phyloP scores from a whole-genome alignment of 768 basidiomycete species.

The Phanerochaete sordida region DNA sequence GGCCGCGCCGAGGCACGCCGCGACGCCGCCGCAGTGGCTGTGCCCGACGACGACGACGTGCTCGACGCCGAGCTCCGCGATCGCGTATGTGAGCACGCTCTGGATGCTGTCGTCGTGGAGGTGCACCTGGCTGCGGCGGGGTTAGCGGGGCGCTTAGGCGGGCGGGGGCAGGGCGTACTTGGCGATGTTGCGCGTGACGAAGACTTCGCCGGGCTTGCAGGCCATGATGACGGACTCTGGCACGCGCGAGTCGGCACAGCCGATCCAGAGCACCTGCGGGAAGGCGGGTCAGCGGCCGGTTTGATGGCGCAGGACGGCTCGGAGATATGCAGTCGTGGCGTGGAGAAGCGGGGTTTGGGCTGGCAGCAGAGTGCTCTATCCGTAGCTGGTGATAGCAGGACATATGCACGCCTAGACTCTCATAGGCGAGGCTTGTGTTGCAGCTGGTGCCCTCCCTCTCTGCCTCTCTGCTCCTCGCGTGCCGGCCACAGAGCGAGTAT shows the following conservation, averaged over 20 bases:
- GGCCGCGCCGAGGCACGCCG: constrained; percentile 41
- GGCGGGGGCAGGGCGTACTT: constrained; percentile 50
- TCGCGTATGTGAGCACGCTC: constrained; percentile 15
- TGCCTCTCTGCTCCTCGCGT: not conserved
- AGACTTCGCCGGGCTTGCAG: constrained; percentile 74
- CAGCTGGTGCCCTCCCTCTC: too few species aligned
- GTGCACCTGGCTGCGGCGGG: constrained; percentile 12
- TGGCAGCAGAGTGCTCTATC: too few species aligned
- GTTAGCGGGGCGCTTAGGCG: not conserved
- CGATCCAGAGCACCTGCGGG: constrained; percentile 71
- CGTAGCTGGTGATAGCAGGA: too few species aligned
- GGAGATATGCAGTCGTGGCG: too few species aligned
- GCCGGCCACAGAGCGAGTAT: not conserved
- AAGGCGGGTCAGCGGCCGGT: not conserved
- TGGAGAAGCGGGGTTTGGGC: too few species aligned
- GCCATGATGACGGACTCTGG: constrained; percentile 74
- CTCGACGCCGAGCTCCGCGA: constrained; percentile 51
- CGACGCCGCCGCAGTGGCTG: constrained; percentile 76
- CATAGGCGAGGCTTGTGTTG: too few species aligned
- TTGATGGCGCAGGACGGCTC: too few species aligned
- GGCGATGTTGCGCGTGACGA: constrained; percentile 84
- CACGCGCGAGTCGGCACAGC: constrained; percentile 82
- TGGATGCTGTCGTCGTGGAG: constrained; percentile 10
- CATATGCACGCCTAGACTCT: too few species aligned
- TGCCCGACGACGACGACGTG: constrained; percentile 87